Base-by-base conservation (phyloP, 306 rosid species). In the Lathyrus sativus region DNA sequence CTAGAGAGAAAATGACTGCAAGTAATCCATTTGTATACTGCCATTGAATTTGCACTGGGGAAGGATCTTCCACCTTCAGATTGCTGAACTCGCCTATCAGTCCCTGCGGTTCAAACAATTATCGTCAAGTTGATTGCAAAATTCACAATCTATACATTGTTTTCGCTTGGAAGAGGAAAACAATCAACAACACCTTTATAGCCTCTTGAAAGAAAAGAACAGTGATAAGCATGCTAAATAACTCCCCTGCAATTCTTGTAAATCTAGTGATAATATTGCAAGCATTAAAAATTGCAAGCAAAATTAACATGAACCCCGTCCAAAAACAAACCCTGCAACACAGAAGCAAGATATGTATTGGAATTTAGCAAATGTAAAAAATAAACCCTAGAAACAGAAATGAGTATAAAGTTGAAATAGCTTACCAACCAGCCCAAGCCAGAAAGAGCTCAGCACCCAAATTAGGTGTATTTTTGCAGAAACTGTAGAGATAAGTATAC, bases 141-240 rank as follows among this genome's bases (percentile, higher is more conserved):
- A 41, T 24, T 72, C 45, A 26, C 58, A 72, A 49, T 46, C 17
- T 57, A 56, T 38, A 9, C 39, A 35, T 28, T 12, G 5, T 28
- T 18, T 67, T 67, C 63, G 13, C 63, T 62, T 15, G 26, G 15
- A 71, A 62, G 79, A 29, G 35, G 48, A 72, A 71, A 10, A 55
- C n/a, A 72, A 51, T 11, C 7, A 58, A 84, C 37, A 33, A 43
- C 38, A 92, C 96, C 98, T 78, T 89, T 68, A 90, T 83, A 70
- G 98, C 96, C 76, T 92, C 80, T 82, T 90, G 98, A 72, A 88
- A 80, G 80, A 92, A 92, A 70, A 92, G 84, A 71, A 92, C 87
- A 44, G 91, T 73, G 65, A 92, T 92, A 72, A 92, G 74, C 96
- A 88, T 88, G 81, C 93, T 96, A 81, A 92, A 92, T 41, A 86